phyloP scores from a whole-genome alignment of 164 flowering plant species.

The Vitis amurensis region DNA sequence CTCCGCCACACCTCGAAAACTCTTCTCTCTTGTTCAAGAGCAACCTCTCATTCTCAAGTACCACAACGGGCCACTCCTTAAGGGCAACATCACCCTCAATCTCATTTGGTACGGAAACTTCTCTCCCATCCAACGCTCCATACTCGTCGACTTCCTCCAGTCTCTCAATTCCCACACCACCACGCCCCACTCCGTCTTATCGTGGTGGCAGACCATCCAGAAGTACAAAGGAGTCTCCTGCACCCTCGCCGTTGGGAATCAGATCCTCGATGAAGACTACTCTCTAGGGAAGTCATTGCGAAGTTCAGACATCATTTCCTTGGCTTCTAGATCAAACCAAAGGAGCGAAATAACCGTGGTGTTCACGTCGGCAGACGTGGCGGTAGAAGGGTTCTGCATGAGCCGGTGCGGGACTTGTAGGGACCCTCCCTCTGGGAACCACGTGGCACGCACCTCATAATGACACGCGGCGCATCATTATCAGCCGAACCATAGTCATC shows the following conservation, averaged over 20 bases:
- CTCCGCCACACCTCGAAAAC: conserved; percentile 29
- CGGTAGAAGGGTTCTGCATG: conserved; percentile 55
- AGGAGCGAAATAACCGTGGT: conserved; percentile 54
- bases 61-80: conserved; percentile 72
- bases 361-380: conserved; percentile 55
- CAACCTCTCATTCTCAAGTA: conserved; percentile 52
- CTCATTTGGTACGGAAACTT: conserved; percentile 68
- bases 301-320: conserved; percentile 23
- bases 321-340: conserved; percentile 41
- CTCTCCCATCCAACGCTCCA: conserved; percentile 32
- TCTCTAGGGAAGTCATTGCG: conserved; percentile 47
- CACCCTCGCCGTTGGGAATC: conserved; percentile 22
- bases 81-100: conserved; percentile 55
- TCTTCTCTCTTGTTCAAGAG: conserved; percentile 33
- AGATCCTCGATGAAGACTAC: too few species aligned
- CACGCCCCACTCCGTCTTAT: conserved; percentile 34
- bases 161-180: conserved; percentile 11
- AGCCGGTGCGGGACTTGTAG: conserved; percentile 59
- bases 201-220: background rate
- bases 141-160: conserved; percentile 25
- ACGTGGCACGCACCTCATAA: too few species aligned
- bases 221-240: too few species aligned
- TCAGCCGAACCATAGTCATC: too few species aligned
- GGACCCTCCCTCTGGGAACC: too few species aligned
- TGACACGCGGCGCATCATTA: too few species aligned